Evolutionary conservation across 768 basidiomycete species (phyloP), one percentile per base, ranked within the genome.

Genomic region (Coprinopsis cinerea): DNA sequence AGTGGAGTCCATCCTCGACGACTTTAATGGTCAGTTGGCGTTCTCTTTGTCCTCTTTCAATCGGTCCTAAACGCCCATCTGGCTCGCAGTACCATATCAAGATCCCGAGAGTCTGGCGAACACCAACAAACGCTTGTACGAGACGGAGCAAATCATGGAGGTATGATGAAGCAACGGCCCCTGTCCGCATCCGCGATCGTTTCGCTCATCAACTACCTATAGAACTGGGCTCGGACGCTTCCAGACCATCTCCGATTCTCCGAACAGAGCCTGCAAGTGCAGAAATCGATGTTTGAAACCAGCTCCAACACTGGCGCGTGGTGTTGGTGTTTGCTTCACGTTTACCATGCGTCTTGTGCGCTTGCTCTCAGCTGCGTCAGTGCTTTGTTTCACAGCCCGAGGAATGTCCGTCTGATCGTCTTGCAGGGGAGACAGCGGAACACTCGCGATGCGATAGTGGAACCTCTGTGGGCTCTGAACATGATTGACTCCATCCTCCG

Each of bases 271-370:
- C 64, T 89, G 17, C 70, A 73, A 54, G 77, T 82, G 17, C 86
- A 91, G 56, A 69, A 81, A 54, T 76, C 80, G 15, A 86, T 88
- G 79, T 85, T 89, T 56, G 87, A 88, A 59, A 89, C 88, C 18
- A 79, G 78, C 57, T 83, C 84, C 14, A 88, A 87, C 57, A 76
- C 76, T 24, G 85, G 88, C 40, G 85, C 86, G 9, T 91, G 88
- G 89, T 86, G 83, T 57, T 92, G 79, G 67, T 85, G 79, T 55
- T 73, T 74, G 60, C 84, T 88, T 72, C 88, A 92, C 62, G 71
- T 80, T 39, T 69, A 84, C 53, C 78, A 90, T 56, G 84, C 83
- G 35, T 83, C 83, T 51, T 81, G 80, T 57, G 67, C 76, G 26
- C 71, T 89, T 47, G 82, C 79, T 17, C 61, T 90, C 32, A 76